These are phyloP conservation scores for Talaromyces funiculosus DNA, from an alignment of 2,329 filamentous ascomycete species.

Conservation along the genomic window DNA sequence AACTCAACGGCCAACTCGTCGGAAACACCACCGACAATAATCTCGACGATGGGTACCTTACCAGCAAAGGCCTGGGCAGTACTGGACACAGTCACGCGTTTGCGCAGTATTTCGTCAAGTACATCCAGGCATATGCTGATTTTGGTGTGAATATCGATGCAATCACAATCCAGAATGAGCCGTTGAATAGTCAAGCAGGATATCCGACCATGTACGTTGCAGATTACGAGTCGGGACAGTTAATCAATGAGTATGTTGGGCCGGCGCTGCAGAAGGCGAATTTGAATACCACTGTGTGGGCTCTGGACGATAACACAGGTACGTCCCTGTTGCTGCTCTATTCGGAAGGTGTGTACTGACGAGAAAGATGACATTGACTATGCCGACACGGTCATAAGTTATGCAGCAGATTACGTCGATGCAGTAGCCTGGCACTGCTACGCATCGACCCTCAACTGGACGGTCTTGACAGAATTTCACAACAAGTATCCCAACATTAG, in stretches of 20 bases:
- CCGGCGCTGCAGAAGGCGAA: constrained; percentile 23
- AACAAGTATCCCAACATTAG: constrained; percentile 26
- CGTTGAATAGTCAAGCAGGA: constrained; percentile 33
- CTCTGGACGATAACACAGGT: constrained; percentile 37
- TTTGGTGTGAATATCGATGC: constrained; percentile 31
- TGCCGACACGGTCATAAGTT: constrained; percentile 29
- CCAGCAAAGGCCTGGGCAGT: constrained; percentile 23
- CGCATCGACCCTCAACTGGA: constrained; percentile 29
- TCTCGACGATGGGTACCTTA: constrained; percentile 25
- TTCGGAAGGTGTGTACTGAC: neutral
- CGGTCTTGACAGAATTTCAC: constrained; percentile 32
- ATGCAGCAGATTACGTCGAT: constrained; percentile 24
- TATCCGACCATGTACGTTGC: constrained; percentile 37
- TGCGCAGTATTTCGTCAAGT: constrained; percentile 34
- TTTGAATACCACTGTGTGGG: constrained; percentile 26
- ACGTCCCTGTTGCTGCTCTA: neutral
- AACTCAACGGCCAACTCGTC: constrained; percentile 31
- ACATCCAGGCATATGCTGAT: constrained; percentile 31
- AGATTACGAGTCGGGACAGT: constrained; percentile 28
- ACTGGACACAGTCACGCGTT: constrained; percentile 28
- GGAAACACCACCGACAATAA: constrained; percentile 28
- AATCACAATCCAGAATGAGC: constrained; percentile 37
- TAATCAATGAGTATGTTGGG: constrained; percentile 28
- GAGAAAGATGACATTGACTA: constrained; percentile 27
- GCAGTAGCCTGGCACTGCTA: constrained; percentile 39